A percentile compares a stretch with the other conserved stretches of the same genome.
These are phyloP conservation scores for Ilyonectria sp. DNA, from an alignment of 2,329 filamentous ascomycete species.

Conservation along the genomic window DNA sequence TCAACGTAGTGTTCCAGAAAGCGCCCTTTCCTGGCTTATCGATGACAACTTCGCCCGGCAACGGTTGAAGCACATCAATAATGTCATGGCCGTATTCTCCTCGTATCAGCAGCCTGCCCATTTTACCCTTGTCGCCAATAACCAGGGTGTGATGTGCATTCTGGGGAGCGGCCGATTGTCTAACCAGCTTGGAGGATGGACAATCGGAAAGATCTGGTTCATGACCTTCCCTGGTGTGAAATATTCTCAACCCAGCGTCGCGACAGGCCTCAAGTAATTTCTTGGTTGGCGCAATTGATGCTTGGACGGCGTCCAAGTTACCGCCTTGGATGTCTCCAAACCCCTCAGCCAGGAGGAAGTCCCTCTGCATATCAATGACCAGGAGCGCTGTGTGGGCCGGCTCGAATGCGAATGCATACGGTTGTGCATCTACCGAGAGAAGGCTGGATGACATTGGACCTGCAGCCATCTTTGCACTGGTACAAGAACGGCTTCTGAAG, in stretches of 20 bases:
- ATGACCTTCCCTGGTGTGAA: constrained; percentile 68
- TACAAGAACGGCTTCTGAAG: background rate
- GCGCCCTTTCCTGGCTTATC: constrained; percentile 73
- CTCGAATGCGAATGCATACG: constrained; percentile 54
- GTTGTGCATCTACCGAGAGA: constrained; percentile 24
- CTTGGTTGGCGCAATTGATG: constrained; percentile 57
- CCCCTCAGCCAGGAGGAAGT: constrained; percentile 63
- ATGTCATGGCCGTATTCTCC: constrained; percentile 71
- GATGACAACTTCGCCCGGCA: constrained; percentile 67
- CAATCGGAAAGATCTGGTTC: constrained; percentile 67
- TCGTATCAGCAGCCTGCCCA: constrained; percentile 67
- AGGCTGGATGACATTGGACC: constrained; percentile 2
- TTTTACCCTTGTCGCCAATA: constrained; percentile 67
- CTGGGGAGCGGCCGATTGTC: constrained; percentile 63
- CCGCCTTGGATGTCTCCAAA: constrained; percentile 66
- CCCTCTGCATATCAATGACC: constrained; percentile 70
- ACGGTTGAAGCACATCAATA: constrained; percentile 66
- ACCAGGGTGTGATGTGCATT: constrained; percentile 53
- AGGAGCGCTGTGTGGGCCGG: constrained; percentile 63
- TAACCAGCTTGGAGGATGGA: constrained; percentile 64
- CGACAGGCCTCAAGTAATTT: constrained; percentile 7
- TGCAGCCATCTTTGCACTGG: background rate
- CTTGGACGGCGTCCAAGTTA: constrained; percentile 52
- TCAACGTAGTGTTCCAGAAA: constrained; percentile 71
- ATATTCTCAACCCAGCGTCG: constrained; percentile 56